Evolutionary conservation across 495 filamentous ascomycete species (phyloP), one percentile per base, ranked within the genome.

Genomic region (Neurospora tetrasperma): DNA sequence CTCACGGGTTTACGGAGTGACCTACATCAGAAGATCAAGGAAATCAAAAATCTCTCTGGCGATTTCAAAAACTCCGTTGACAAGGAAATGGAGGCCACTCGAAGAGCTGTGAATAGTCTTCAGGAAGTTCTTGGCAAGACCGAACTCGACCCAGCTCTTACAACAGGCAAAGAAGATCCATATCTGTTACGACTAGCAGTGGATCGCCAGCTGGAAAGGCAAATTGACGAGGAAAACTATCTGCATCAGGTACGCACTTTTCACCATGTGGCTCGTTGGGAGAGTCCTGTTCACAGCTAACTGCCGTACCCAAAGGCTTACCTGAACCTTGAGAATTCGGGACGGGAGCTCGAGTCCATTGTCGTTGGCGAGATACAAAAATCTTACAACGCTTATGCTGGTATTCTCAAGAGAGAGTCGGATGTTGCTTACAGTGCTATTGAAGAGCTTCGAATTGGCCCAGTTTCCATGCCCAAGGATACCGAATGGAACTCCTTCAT

Each of bases 171-270:
- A 82, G 90, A 90, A 20, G 96, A 99, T 79, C 96, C 96, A 23
- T 98, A 94, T 78, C 88, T 99, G 23, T 83, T 97, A 75, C 90
- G 90, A 70, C 83, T 98, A 42, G 88, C 86, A 46, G 94, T 97
- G 0, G 95, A 98, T 80, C 88, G 90, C 39, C 94, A 97, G 81
- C 84, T 99, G 31, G 94, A 95, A 77, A 91, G 88, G 76, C 96
- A 98, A 78, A 90, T 99, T 59, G 93, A 97, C 78, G 96, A 99
- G 77, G 96, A 99, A 81, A 99, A 98, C 76, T 98, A 98, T 77
- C 79, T 98, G 48, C 96, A 98, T 78, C 87, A 94, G 84, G 94
- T 96, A 85, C 68, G 76, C 71, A 7, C 42, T 42, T 68, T 77
- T 84, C 66, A 84, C 54, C 80, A 73, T 70, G 23, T 66, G 27